These are phyloP conservation scores for Sporothrix sp. DNA, from an alignment of 2,329 filamentous ascomycete genomes.

Conservation along the genomic window DNA sequence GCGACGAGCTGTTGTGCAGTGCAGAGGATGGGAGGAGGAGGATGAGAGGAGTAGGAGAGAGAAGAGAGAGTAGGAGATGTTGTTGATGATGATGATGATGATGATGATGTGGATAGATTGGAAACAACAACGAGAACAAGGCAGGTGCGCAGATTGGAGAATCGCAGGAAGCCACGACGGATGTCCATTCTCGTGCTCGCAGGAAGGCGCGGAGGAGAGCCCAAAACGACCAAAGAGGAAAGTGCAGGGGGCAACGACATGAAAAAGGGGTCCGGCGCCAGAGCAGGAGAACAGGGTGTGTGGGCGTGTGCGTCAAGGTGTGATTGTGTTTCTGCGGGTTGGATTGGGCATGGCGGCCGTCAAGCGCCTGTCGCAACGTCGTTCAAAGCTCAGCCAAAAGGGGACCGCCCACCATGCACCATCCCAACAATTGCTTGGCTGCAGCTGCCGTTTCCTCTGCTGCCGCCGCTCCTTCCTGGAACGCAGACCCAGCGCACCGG, in stretches of 20 bases:
- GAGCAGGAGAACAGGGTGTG: not conserved
- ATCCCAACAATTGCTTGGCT: not conserved
- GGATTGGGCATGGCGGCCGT: constrained; percentile 1
- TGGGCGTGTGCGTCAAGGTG: constrained; percentile 10
- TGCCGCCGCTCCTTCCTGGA: not conserved
- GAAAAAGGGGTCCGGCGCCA: constrained; percentile 4
- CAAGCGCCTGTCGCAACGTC: not conserved
- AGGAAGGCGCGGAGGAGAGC: not conserved
- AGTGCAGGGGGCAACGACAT: constrained; percentile 5
- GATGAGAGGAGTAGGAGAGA: not conserved
- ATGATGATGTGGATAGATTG: too few relatives aligned
- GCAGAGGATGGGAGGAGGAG: not conserved
- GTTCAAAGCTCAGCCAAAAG: not conserved
- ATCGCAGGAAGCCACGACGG: not conserved
- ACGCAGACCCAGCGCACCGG: not conserved
- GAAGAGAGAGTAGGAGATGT: not conserved
- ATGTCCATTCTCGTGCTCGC: not conserved
- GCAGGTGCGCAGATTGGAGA: too few relatives aligned
- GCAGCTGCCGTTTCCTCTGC: not conserved
- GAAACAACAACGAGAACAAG: not conserved
- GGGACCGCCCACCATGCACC: not conserved
- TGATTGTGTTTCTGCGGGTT: constrained; percentile 7
- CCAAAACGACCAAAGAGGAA: constrained; percentile 3
- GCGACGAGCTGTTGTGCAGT: too few relatives aligned
- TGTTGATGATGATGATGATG: too few relatives aligned